Evolutionary conservation across 805 yeast species (phyloP), one percentile per base, ranked within the genome.

Genomic region (Priceomyces medius): DNA sequence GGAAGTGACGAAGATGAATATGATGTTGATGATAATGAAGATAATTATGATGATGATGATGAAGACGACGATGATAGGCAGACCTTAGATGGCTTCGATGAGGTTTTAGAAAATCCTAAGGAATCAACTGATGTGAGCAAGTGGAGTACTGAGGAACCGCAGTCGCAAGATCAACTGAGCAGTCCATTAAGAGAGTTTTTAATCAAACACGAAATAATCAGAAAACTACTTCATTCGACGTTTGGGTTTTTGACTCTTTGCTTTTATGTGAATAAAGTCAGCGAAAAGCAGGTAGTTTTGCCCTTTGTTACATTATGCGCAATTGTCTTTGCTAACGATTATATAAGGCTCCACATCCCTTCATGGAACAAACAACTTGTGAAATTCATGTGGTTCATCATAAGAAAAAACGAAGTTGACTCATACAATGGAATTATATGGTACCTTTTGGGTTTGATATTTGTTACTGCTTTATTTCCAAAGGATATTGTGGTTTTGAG

Each of bases 201-300:
- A 38, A 77, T 83, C 27, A 85, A 85, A 55, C 89, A 93, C 57
- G 99, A 93, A 63, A 69, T 93, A 13, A 95, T 96, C 3, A 77
- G 99, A 55, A 93, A 93, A 61, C 66, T 77, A 3, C 79, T 93
- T 45, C 99, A 93, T 61, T 85, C 91, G 7, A 84, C 93, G 1
- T 88, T 90, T 37, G 99, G 97, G 0, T 76, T 89, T 48, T 51
- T 90, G 32, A 83, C 97, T 2, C 63, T 93, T 29, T 83, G 76
- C 53, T 65, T 88, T 24, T 91, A 89, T 60, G 74, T 85, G 0
- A 56, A 63, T 31, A 89, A 90, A 7, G 66, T 74, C 8, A 74
- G 77, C 45, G 76, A 76, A 14, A 57, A 61, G 4, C 74, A 77
- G 45, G 76, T 90, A n/a, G 76, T 83, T 8, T 63, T 73, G 16